Evolutionary conservation across 1,284 basidiomycete genomes (phyloP).

Genomic region (Trametes sp.): DNA sequence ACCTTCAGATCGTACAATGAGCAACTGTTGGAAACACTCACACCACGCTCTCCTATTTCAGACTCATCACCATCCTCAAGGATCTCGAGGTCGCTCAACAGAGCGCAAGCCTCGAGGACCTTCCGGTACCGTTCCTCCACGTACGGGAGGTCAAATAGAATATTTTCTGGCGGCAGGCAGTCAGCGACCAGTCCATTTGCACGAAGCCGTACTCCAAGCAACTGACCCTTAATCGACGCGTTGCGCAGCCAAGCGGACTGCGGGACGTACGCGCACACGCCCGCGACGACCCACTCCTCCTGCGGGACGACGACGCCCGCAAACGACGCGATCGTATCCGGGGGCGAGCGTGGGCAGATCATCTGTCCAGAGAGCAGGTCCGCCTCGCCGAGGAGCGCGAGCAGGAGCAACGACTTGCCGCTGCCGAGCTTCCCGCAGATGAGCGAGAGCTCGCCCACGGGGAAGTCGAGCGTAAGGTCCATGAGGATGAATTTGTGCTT

Average conservation of each 20-base stretch:
- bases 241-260: slow-evolving; percentile 92
- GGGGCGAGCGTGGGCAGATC: slow-evolving; percentile 83
- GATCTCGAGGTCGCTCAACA: slow-evolving; percentile 85
- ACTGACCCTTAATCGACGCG: slow-evolving; percentile 84
- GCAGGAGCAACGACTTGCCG: slow-evolving; percentile 84
- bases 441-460: slow-evolving; percentile 77
- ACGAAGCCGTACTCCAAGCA: not conserved
- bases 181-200: not conserved
- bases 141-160: slow-evolving; percentile 88
- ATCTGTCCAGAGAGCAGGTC: slow-evolving; percentile 85
- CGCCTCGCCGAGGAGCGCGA: slow-evolving; percentile 90
- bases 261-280: slow-evolving; percentile 92
- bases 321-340: slow-evolving; percentile 76
- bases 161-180: slow-evolving; percentile 71
- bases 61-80: slow-evolving; percentile 95
- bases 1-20: too few species aligned
- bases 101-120: slow-evolving; percentile 76
- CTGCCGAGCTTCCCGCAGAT: slow-evolving; percentile 86
- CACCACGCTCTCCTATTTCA: slow-evolving; percentile 87
- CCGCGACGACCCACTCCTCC: slow-evolving; percentile 79
- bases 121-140: slow-evolving; percentile 80
- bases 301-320: slow-evolving; percentile 47
- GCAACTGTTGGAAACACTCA: too few species aligned
- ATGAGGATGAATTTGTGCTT: slow-evolving; percentile 81
- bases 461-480: slow-evolving; percentile 85